Percentiles rank a stretch among this genome's conserved stretches.
phyloP scores from a whole-genome alignment of 352 stramenopile genomes.

The Pythium insidiosum region DNA sequence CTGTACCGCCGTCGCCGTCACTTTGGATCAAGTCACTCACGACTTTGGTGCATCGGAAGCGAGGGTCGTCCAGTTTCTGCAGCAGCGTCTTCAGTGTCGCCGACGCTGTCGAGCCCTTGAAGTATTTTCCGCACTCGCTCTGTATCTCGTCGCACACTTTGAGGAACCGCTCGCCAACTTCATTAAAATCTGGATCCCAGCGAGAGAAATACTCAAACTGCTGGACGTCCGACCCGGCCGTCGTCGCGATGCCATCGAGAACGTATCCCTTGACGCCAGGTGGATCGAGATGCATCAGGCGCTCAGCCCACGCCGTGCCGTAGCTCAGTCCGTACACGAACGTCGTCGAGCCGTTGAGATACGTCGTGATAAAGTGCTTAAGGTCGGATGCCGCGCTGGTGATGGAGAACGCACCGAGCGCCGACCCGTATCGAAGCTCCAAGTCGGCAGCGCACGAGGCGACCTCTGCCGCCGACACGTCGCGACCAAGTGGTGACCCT shows the following conservation, averaged over 20 bases:
- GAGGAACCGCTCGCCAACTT: constrained; percentile 6
- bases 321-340: constrained; percentile 44
- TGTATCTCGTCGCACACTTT: neutral
- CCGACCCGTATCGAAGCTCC: constrained; percentile 24
- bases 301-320: constrained; percentile 33
- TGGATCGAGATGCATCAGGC: constrained; percentile 30
- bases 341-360: constrained; percentile 11
- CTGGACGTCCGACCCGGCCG: constrained; percentile 18
- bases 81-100: neutral
- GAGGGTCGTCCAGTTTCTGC: neutral
- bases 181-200: constrained; percentile 5
- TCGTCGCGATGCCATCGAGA: constrained; percentile 32
- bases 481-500: constrained; percentile 17
- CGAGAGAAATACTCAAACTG: neutral
- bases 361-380: constrained; percentile 19
- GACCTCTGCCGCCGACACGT: constrained; percentile 18
- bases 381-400: constrained; percentile 33
- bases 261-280: constrained; percentile 36
- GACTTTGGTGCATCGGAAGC: too few species aligned
- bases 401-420: constrained; percentile 32
- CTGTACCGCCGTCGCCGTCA: too few species aligned
- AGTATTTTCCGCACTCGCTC: neutral
- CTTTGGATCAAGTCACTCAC: too few species aligned
- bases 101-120: neutral
- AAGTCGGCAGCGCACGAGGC: constrained; percentile 28